Evolutionary conservation across 352 stramenopile species (phyloP).

Genomic region (Globisporangium solare): DNA sequence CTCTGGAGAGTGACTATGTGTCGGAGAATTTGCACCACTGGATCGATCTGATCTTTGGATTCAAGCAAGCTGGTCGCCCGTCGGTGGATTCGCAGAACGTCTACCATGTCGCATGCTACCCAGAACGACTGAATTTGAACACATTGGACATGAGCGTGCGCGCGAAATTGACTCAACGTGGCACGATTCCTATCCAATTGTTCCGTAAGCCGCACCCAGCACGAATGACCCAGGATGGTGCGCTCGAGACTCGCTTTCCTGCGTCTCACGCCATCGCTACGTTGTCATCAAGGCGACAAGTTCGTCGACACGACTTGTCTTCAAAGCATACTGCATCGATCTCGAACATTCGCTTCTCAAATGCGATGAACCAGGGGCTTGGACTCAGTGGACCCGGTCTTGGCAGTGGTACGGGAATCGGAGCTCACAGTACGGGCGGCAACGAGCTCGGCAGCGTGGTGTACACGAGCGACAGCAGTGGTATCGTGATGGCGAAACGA

Average conservation of each 20-base stretch:
- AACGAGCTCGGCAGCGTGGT: constrained; percentile 69
- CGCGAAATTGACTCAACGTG: constrained; percentile 64
- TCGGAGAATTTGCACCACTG: constrained; percentile 97
- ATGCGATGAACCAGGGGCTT: constrained; percentile 56
- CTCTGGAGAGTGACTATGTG: constrained; percentile 98
- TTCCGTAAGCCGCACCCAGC: constrained; percentile 70
- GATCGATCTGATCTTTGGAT: constrained; percentile 99
- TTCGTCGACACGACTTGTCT: constrained; percentile 71
- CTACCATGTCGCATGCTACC: constrained; percentile 87
- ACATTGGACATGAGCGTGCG: constrained; percentile 53
- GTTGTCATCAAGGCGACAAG: constrained; percentile 73
- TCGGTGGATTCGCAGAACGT: constrained; percentile 91
- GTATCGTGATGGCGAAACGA: constrained; percentile 70
- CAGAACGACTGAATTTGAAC: constrained; percentile 65
- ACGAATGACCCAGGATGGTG: constrained; percentile 75
- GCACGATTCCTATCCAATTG: constrained; percentile 68
- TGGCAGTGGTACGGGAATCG: constrained; percentile 70
- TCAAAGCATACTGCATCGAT: constrained; percentile 68
- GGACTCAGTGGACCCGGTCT: constrained; percentile 47
- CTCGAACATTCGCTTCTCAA: constrained; percentile 76
- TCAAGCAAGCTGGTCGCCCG: constrained; percentile 90
- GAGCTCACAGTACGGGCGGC: constrained; percentile 52
- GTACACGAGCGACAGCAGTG: constrained; percentile 74
- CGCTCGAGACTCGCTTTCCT: constrained; percentile 64
- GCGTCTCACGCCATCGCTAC: constrained; percentile 67